phyloP scores from a whole-genome alignment of 495 filamentous ascomycete genomes.

The Aeminium ludgeri region DNA sequence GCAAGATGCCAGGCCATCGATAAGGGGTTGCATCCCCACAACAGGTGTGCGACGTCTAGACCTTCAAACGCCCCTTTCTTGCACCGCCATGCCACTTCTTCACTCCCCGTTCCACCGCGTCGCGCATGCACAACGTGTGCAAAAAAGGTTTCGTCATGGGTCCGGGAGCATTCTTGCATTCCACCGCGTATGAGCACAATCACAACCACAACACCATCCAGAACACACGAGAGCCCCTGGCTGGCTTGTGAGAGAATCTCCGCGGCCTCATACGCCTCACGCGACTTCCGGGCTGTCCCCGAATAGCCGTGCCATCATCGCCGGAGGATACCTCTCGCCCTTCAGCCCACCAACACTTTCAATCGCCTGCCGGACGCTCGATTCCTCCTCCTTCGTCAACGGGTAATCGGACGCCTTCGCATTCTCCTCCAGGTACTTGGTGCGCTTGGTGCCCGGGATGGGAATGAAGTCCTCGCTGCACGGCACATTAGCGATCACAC shows the following conservation, averaged over 20 bases:
- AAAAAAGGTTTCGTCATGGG: too few species aligned
- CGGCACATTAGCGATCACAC: slow-evolving; percentile 32
- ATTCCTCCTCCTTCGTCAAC: slow-evolving; percentile 34
- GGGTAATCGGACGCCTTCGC: slow-evolving; percentile 29
- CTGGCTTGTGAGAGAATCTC: background rate
- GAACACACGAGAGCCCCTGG: too few species aligned
- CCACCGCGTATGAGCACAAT: too few species aligned
- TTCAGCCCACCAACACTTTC: slow-evolving; percentile 23
- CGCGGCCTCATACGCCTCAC: background rate
- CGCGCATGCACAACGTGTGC: too few species aligned
- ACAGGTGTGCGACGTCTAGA: too few species aligned
- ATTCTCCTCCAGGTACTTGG: slow-evolving; percentile 42
- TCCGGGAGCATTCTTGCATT: too few species aligned
- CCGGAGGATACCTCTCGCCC: slow-evolving; percentile 23
- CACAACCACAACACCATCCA: too few species aligned
- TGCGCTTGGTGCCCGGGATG: slow-evolving; percentile 39
- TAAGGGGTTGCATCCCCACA: too few species aligned
- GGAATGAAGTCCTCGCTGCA: slow-evolving; percentile 30
- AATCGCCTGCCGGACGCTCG: slow-evolving; percentile 31
- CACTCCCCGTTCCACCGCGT: too few species aligned
- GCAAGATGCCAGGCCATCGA: too few species aligned
- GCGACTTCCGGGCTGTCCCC: slow-evolving; percentile 22
- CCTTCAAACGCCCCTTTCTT: too few species aligned
- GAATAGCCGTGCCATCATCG: slow-evolving; percentile 19
- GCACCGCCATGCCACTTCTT: too few species aligned